Percentiles rank a stretch among this genome's conserved stretches.
phyloP scores from a whole-genome alignment of 495 filamentous ascomycete genomes.

The Platismatia glauca region DNA sequence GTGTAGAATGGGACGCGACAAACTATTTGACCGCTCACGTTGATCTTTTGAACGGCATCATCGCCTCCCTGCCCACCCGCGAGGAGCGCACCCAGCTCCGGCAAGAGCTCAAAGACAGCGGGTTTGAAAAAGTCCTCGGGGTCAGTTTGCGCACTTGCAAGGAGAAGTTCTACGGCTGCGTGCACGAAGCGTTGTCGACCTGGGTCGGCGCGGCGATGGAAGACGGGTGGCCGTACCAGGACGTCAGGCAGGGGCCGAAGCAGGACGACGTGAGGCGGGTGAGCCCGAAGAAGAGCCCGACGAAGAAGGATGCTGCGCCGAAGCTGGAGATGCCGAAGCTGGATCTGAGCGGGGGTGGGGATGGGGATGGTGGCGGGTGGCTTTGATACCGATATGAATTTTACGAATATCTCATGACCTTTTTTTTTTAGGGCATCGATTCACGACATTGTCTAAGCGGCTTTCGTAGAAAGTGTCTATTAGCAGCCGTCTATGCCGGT shows the following conservation, averaged over 20 bases:
- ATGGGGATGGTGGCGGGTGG: slow-evolving; percentile 20
- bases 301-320: slow-evolving; percentile 38
- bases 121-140: slow-evolving; percentile 88
- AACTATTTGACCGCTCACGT: slow-evolving; percentile 90
- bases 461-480: background rate
- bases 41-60: slow-evolving; percentile 82
- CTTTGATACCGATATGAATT: slow-evolving; percentile 13
- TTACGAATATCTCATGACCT: background rate
- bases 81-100: slow-evolving; percentile 73
- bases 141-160: slow-evolving; percentile 81
- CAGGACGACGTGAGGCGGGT: slow-evolving; percentile 31
- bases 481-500: background rate
- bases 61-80: slow-evolving; percentile 68
- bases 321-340: slow-evolving; percentile 46
- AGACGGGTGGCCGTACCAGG: slow-evolving; percentile 75
- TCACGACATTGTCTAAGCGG: background rate
- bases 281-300: slow-evolving; percentile 41
- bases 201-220: slow-evolving; percentile 83
- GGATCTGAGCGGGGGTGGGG: slow-evolving; percentile 17
- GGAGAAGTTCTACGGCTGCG: slow-evolving; percentile 87
- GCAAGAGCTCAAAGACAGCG: slow-evolving; percentile 65
- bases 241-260: slow-evolving; percentile 63
- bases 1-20: slow-evolving; percentile 98
- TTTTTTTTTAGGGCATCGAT: background rate
- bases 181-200: slow-evolving; percentile 78